A percentile compares a stretch with the other conserved stretches of the same genome.
These are phyloP conservation scores for Diddensiella santjacobensis DNA, from an alignment of 805 yeast genomes.

Conservation along the genomic window DNA sequence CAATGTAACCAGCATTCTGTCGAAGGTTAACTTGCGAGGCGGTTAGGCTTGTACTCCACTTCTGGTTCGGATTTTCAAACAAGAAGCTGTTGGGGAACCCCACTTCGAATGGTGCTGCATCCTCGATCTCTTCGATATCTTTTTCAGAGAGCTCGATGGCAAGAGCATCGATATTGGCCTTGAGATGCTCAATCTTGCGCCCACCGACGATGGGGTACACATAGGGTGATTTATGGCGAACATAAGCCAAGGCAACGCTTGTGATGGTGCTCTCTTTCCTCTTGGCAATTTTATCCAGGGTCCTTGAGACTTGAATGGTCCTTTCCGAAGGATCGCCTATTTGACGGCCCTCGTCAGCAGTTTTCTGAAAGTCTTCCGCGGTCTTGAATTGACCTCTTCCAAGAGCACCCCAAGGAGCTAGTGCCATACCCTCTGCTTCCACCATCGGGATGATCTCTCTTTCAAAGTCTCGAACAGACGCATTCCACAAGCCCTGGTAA, in stretches of 20 bases:
- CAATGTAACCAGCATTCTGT: constrained; percentile 1
- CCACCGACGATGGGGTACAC: constrained; percentile 29
- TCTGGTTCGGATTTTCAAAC: constrained; percentile 1
- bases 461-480: constrained; percentile 28
- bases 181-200: constrained; percentile 23
- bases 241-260: constrained; percentile 26
- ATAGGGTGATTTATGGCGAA: constrained; percentile 21
- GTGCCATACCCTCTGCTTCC: constrained; percentile 26
- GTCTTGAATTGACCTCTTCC: constrained; percentile 27
- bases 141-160: constrained; percentile 19
- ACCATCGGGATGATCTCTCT: constrained; percentile 30
- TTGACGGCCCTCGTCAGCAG: neutral
- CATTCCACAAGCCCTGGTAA: constrained; percentile 57
- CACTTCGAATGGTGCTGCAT: constrained; percentile 19
- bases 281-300: constrained; percentile 9
- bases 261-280: constrained; percentile 1
- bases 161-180: constrained; percentile 23
- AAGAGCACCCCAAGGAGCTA: constrained; percentile 27
- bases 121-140: constrained; percentile 19
- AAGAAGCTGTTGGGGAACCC: constrained; percentile 22
- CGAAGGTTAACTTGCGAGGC: neutral
- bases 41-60: constrained; percentile 1
- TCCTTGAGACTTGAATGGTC: neutral
- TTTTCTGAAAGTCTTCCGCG: constrained; percentile 8
- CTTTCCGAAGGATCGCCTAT: neutral